Percentiles rank a stretch among this genome's conserved stretches.
phyloP scores from a whole-genome alignment of 2,329 filamentous ascomycete species.

The Cladophialophora exuberans region DNA sequence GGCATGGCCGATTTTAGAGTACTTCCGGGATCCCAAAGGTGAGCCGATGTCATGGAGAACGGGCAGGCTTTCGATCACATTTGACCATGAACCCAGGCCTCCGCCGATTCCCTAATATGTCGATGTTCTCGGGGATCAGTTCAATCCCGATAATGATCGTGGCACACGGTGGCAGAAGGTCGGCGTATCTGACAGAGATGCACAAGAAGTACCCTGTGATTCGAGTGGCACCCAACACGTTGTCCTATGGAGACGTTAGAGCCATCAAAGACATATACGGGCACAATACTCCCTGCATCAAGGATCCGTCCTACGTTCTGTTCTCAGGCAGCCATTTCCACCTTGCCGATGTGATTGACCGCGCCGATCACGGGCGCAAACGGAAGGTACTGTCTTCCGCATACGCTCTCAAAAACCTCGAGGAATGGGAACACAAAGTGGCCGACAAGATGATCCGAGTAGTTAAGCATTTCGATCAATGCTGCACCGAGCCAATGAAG shows the following conservation, averaged over 20 bases:
- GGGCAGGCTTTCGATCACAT: background rate
- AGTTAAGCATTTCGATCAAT: slow-evolving; percentile 41
- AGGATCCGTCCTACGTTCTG: slow-evolving; percentile 12
- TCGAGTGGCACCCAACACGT: slow-evolving; percentile 15
- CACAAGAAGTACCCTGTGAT: slow-evolving; percentile 56
- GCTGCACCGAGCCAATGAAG: slow-evolving; percentile 36
- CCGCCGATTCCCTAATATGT: slow-evolving; percentile 52
- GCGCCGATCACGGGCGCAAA: slow-evolving; percentile 43
- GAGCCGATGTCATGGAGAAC: background rate
- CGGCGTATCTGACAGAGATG: slow-evolving; percentile 26
- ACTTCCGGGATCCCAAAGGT: slow-evolving; percentile 15
- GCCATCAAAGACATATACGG: slow-evolving; percentile 44
- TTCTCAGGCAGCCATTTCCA: slow-evolving; percentile 17
- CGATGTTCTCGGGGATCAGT: slow-evolving; percentile 49
- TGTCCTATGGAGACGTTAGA: slow-evolving; percentile 11
- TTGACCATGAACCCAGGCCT: slow-evolving; percentile 37
- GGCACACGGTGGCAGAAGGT: slow-evolving; percentile 33
- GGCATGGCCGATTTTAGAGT: slow-evolving; percentile 9
- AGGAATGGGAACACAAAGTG: slow-evolving; percentile 47
- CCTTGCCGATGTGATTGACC: slow-evolving; percentile 42
- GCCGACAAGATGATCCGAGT: slow-evolving; percentile 41
- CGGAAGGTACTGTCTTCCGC: slow-evolving; percentile 44
- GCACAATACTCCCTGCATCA: slow-evolving; percentile 40
- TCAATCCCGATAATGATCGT: slow-evolving; percentile 44
- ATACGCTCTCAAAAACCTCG: slow-evolving; percentile 46